Percentiles rank a stretch among this genome's conserved stretches.
Conservation (phyloP, 345 rosid genomes). For the Dipteronia dyeriana region DNA sequence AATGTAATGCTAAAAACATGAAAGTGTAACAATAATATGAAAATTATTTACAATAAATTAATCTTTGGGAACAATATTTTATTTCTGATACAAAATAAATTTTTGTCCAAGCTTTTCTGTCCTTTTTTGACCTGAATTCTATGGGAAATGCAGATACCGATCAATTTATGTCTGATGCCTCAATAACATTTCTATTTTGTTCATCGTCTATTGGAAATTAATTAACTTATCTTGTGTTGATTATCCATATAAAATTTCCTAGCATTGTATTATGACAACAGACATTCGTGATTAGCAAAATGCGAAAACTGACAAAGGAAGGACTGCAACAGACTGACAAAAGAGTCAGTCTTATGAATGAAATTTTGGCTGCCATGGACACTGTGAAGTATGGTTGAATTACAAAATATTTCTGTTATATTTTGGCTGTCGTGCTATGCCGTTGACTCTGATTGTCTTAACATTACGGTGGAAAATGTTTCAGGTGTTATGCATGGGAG, state of each 20-base stretch:
- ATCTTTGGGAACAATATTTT: not conserved
- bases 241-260: conserved; percentile 12
- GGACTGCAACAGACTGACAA: conserved; percentile 93
- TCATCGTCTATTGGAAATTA: not conserved
- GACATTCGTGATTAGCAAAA: conserved; percentile 84
- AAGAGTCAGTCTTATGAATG: conserved; percentile 89
- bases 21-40: not conserved
- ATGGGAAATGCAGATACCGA: not conserved
- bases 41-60: not conserved
- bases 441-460: not conserved
- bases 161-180: not conserved
- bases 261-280: conserved; percentile 31
- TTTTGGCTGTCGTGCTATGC: conserved; percentile 12
- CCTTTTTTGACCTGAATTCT: not conserved
- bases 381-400: conserved; percentile 76
- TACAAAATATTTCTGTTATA: not conserved
- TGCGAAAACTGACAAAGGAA: conserved; percentile 85
- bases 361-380: conserved; percentile 94
- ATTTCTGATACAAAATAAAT: not conserved
- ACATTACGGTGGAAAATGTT: conserved; percentile 21
- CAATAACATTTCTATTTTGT: not conserved
- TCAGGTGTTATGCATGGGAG: conserved; percentile 98
- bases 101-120: not conserved
- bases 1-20: not conserved
- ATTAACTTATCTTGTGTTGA: not conserved